phyloP scores from a whole-genome alignment of 495 filamentous ascomycete species.

The Tirmania nivea region DNA sequence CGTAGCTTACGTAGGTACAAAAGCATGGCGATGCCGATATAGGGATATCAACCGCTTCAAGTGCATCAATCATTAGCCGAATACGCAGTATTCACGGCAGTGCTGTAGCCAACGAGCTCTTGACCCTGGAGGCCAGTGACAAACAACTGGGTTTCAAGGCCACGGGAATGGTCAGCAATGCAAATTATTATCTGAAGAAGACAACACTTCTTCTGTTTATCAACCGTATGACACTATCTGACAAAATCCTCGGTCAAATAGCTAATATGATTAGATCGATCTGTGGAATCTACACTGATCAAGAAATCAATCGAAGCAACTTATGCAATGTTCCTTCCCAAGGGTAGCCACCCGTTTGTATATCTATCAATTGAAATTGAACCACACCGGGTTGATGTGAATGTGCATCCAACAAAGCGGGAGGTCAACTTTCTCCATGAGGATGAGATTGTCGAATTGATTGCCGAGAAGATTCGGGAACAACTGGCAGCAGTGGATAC shows the following conservation, averaged over 20 bases:
- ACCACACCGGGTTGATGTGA: slow-evolving; percentile 84
- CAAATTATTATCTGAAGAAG: slow-evolving; percentile 87
- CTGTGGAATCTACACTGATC: slow-evolving; percentile 80
- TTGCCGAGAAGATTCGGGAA: slow-evolving; percentile 60
- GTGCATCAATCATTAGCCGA: slow-evolving; percentile 50
- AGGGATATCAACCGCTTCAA: slow-evolving; percentile 54
- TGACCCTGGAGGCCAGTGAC: slow-evolving; percentile 52
- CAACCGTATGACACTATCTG: slow-evolving; percentile 33
- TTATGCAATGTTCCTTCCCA: slow-evolving; percentile 76
- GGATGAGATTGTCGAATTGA: slow-evolving; percentile 79
- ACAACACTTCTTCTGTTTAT: slow-evolving; percentile 84
- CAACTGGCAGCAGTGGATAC: slow-evolving; percentile 78
- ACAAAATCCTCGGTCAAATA: not conserved
- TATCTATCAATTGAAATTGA: slow-evolving; percentile 91
- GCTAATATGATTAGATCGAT: slow-evolving; percentile 31
- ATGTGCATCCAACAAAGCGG: slow-evolving; percentile 91
- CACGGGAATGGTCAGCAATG: slow-evolving; percentile 68
- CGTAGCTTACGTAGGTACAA: not conserved
- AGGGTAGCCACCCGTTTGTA: slow-evolving; percentile 82
- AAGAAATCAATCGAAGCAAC: slow-evolving; percentile 82
- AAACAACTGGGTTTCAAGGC: slow-evolving; percentile 64
- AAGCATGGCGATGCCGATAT: slow-evolving; percentile 60
- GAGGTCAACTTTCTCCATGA: slow-evolving; percentile 98
- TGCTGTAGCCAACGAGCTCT: slow-evolving; percentile 69
- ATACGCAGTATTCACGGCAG: slow-evolving; percentile 81